Percentiles rank a stretch among this genome's conserved stretches.
Evolutionary conservation across 2,329 filamentous ascomycete species (phyloP).

Genomic region (Alternaria postmessia): DNA sequence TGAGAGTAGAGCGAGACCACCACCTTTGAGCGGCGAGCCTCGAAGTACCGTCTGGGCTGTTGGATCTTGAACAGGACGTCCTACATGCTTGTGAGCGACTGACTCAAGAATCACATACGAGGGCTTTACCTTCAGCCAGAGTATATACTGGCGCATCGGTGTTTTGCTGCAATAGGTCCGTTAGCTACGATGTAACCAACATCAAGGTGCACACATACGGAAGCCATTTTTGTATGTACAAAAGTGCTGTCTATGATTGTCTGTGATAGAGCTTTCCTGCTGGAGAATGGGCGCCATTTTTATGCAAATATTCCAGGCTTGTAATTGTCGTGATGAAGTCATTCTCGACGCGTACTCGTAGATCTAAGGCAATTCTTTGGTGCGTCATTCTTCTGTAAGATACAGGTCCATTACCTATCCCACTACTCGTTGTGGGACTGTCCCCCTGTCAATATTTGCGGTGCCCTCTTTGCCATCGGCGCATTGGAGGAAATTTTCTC

Average conservation of each 20-base stretch:
- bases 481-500: not conserved
- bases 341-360: too few relatives aligned
- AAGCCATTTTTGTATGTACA: too few relatives aligned
- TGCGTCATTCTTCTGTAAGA: not conserved
- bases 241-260: too few relatives aligned
- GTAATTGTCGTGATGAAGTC: too few relatives aligned
- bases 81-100: not conserved
- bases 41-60: not conserved
- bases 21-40: constrained; percentile 22
- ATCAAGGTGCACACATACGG: too few relatives aligned
- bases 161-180: not conserved
- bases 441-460: not conserved
- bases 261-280: too few relatives aligned
- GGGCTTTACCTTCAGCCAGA: not conserved
- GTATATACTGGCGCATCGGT: not conserved
- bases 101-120: not conserved
- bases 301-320: too few relatives aligned
- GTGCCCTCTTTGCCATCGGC: not conserved
- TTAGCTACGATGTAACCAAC: not conserved
- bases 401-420: not conserved
- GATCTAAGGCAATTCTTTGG: not conserved
- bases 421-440: not conserved
- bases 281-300: too few relatives aligned
- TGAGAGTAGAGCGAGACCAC: constrained; percentile 59
- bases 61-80: not conserved